Base-by-base conservation (phyloP, 2,329 filamentous ascomycete genomes). In the Trichoderma simmonsii region DNA sequence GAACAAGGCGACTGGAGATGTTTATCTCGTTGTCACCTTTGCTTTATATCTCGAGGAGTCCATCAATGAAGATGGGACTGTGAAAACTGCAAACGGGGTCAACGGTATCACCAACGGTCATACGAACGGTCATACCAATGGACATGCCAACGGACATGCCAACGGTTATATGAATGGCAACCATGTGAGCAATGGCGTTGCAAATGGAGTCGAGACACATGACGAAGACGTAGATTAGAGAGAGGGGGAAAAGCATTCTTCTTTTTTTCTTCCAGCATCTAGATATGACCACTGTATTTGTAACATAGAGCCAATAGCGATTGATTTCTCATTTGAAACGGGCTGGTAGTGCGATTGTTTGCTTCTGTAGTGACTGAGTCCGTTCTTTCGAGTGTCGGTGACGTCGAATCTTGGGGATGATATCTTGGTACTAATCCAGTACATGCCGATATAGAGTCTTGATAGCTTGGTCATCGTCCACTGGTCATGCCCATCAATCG, bases 1-100 rank as follows among this genome's bases (percentile, higher is more conserved):
- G 79, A 93, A 98, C 81, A 89, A 89, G 73, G 82, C 85, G 26
- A 95, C 93, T 0, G 88, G 88, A 62, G 88, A 93, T 39, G 87
- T 93, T 18, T 93, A 97, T 76, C 89, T 97, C 34, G 93, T 95
- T 60, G 85, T 98, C 18, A 82, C 94, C 6, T 95, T 98, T 80
- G 92, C 91, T 21, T 85, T 98, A 4, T 86, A 96, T 73, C 87
- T 91, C 9, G 90, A 89, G 70, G 90, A 93, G 61, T 86, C 92
- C 73, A 83, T 91, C 39, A 86, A 89, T 74, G 87, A 89, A 73
- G 85, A 90, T 65, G 89, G 88, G 1, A 84, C 83, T 1, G 78
- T 90, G 9, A 89, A 88, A 75, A 75, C 77, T 14, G 80, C 80
- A 0, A 82, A 82, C 0, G 79, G 78, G 11, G 21, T 78, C 75